Evolutionary conservation across 192 early-diverging fungal genomes (phyloP).

Genomic region (Phycomyces nitens): DNA sequence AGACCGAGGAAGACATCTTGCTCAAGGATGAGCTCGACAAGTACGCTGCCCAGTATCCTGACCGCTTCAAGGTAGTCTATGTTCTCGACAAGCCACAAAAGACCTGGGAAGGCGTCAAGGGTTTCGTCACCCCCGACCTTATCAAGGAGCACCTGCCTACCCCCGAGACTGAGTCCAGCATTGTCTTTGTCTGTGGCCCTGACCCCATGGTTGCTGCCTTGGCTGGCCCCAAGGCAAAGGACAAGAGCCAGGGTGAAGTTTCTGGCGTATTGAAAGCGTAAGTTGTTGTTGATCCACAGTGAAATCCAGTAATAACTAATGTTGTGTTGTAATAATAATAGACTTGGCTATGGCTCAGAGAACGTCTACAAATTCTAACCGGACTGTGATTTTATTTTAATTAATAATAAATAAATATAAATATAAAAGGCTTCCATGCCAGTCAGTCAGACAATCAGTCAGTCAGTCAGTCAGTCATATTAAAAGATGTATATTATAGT

Average conservation of each 20-base stretch:
- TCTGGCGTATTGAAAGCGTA: constrained; percentile 76
- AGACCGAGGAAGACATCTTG: constrained; percentile 65
- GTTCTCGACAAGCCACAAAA: constrained; percentile 57
- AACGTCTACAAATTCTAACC: neutral
- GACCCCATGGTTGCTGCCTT: constrained; percentile 64
- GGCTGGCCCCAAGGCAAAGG: constrained; percentile 76
- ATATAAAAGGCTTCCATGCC: no score
- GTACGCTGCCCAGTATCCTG: constrained; percentile 51
- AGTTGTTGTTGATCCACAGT: constrained; percentile 13
- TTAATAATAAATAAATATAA: no score
- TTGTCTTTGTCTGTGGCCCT: constrained; percentile 58
- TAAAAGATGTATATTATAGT: no score
- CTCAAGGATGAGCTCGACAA: constrained; percentile 61
- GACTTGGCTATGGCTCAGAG: neutral
- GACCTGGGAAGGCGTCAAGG: constrained; percentile 70
- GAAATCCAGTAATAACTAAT: no score
- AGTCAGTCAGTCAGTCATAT: no score
- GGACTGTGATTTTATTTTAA: no score
- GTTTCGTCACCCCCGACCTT: constrained; percentile 71
- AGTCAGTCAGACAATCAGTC: no score
- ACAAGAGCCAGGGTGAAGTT: constrained; percentile 81
- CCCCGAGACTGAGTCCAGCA: constrained; percentile 45
- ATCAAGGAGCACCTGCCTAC: constrained; percentile 66
- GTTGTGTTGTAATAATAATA: no score
- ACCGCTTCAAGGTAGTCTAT: constrained; percentile 66